Conservation (phyloP, 1,284 basidiomycete genomes). For the Austroboletus olivaceoglutinosus region DNA sequence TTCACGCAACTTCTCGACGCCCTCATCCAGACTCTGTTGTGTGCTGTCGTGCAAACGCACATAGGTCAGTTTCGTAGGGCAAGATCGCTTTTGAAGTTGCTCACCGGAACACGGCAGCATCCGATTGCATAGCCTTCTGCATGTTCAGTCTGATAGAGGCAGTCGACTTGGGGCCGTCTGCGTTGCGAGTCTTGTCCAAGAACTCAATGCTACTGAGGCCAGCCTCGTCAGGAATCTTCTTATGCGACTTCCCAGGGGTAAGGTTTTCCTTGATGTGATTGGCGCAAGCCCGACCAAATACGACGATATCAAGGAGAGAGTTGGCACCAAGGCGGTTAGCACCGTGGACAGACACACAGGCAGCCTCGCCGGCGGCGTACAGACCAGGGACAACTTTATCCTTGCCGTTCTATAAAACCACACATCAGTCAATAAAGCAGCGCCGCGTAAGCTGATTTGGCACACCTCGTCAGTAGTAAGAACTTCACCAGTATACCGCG, state of each 20-base stretch:
- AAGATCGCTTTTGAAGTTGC: conserved; percentile 15
- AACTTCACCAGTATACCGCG: conserved; percentile 97
- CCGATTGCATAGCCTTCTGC: conserved; percentile 98
- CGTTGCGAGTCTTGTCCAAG: conserved; percentile 86
- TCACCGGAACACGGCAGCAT: conserved; percentile 87
- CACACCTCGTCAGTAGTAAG: conserved; percentile 73
- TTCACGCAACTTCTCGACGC: conserved; percentile 81
- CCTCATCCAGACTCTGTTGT: conserved; percentile 88
- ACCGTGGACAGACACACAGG: conserved; percentile 98
- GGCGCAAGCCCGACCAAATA: conserved; percentile 97
- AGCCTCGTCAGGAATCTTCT: conserved; percentile 83
- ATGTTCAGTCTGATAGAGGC: conserved; percentile 91
- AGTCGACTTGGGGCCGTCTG: conserved; percentile 83
- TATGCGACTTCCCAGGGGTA: conserved; percentile 89
- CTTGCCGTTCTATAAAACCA: conserved; percentile 61
- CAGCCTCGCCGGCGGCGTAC: conserved; percentile 98
- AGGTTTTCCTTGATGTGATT: conserved; percentile 96
- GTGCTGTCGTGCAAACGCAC: conserved; percentile 54
- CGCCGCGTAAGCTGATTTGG: neutral
- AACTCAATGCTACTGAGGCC: conserved; percentile 86
- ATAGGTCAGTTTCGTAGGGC: conserved; percentile 15
- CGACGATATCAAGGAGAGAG: conserved; percentile 98
- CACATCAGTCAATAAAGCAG: conserved; percentile 1
- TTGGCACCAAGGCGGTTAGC: conserved; percentile 99
- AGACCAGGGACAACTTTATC: conserved; percentile 96